A percentile compares a stretch with the other conserved stretches of the same genome.
phyloP scores from a whole-genome alignment of 2,329 filamentous ascomycete species.

The Sordariomycetes sp. region DNA sequence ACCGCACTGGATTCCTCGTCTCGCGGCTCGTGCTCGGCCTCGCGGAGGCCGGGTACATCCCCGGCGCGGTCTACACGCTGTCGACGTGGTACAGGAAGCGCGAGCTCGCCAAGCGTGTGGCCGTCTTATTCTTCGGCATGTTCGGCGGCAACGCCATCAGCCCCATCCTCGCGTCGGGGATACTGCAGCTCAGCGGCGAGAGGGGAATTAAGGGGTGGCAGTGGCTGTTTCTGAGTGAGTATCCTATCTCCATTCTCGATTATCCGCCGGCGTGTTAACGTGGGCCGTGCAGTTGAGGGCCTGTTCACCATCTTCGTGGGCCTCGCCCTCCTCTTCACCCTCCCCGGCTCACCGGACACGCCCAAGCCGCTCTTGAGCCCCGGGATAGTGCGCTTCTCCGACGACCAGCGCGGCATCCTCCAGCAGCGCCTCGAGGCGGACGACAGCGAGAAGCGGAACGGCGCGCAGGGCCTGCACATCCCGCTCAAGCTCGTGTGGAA shows the following conservation, averaged over 20 bases:
- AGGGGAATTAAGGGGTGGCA: slow-evolving; percentile 34
- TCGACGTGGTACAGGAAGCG: slow-evolving; percentile 37
- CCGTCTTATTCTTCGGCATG: slow-evolving; percentile 42
- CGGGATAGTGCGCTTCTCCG: slow-evolving; percentile 25
- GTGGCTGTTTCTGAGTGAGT: slow-evolving; percentile 36
- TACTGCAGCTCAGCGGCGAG: slow-evolving; percentile 30
- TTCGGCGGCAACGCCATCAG: slow-evolving; percentile 38
- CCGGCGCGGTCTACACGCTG: slow-evolving; percentile 37
- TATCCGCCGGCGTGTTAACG: no score
- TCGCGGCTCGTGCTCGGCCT: slow-evolving; percentile 32
- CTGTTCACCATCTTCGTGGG: slow-evolving; percentile 29
- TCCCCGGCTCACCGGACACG: slow-evolving; percentile 29
- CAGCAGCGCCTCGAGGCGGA: slow-evolving; percentile 21
- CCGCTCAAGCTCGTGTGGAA: slow-evolving; percentile 26
- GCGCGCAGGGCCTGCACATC: slow-evolving; percentile 23
- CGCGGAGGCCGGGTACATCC: slow-evolving; percentile 40
- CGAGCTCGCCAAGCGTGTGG: slow-evolving; percentile 33
- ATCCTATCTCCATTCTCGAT: background rate
- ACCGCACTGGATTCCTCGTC: slow-evolving; percentile 31
- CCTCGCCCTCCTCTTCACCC: slow-evolving; percentile 25
- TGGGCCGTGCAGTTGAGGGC: slow-evolving; percentile 34
- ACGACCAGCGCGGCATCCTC: slow-evolving; percentile 20
- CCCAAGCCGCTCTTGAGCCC: slow-evolving; percentile 25
- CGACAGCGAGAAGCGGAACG: slow-evolving; percentile 14
- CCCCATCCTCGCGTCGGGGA: slow-evolving; percentile 34